These are phyloP conservation scores for Penicillium bovifimosum DNA, from an alignment of 495 filamentous ascomycete genomes.

Conservation along the genomic window DNA sequence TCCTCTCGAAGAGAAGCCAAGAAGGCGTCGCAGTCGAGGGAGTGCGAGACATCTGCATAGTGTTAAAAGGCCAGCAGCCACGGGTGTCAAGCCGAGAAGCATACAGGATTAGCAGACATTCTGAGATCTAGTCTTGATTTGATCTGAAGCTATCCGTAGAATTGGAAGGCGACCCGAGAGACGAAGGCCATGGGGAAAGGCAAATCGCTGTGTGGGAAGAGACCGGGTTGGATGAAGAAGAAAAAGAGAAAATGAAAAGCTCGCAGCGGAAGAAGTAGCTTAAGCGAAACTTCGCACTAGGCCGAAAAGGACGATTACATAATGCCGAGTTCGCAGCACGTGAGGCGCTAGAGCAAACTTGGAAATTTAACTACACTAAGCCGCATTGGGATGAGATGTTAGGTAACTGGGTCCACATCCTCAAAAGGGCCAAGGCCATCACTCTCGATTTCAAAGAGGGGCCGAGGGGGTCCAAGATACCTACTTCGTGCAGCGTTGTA, in stretches of 20 bases:
- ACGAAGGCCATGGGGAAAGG: conserved; percentile 28
- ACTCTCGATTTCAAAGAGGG: not conserved
- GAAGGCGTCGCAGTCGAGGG: conserved; percentile 61
- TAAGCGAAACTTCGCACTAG: conserved; percentile 18
- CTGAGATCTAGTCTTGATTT: conserved; percentile 7
- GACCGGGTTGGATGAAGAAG: conserved; percentile 9
- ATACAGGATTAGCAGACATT: conserved; percentile 43
- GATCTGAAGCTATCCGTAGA: conserved; percentile 20
- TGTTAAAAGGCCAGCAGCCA: conserved; percentile 40
- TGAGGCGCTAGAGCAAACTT: not conserved
- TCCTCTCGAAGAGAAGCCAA: conserved; percentile 69
- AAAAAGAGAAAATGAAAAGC: conserved; percentile 7
- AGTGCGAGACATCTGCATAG: conserved; percentile 55
- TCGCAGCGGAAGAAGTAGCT: conserved; percentile 16
- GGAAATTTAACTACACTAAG: not conserved
- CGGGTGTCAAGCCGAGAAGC: conserved; percentile 33
- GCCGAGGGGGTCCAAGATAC: not conserved
- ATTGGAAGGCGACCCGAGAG: conserved; percentile 20
- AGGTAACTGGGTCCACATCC: conserved; percentile 3
- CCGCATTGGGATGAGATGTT: not conserved
- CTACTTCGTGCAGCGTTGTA: not conserved
- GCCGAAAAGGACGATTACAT: conserved; percentile 2
- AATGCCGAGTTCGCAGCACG: not conserved
- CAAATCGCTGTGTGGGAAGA: conserved; percentile 21
- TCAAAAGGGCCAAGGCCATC: not conserved